Evolutionary conservation across 1,139 yeast genomes (phyloP), one percentile per base, ranked within the genome.

Genomic region (Meyerozyma athensensis): DNA sequence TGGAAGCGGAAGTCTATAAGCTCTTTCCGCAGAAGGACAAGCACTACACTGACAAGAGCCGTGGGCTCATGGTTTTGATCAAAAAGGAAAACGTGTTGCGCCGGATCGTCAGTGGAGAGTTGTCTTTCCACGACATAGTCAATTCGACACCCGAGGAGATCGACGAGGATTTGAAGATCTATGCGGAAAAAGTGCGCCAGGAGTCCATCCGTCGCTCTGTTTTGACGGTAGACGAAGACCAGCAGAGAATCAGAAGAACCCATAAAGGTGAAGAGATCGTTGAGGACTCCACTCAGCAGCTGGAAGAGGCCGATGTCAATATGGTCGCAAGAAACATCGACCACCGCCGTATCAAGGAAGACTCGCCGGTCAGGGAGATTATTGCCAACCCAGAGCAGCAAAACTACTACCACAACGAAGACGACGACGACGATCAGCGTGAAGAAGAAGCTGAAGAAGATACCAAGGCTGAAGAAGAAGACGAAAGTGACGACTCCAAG

Each of bases 181-280:
- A 81, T 40, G 90, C 89, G 12, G 85, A 80, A 45, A 74, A 76
- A 39, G 86, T 84, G n/a, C 74, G 84, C 36, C 75, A 76, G 43
- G 85, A 82, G 51, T 74, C 82, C 32, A 74, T 83, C 33, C 68
- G 78, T 21, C 77, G 82, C 38, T 70, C 84, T 3, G 82, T 85
- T 7, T 59, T 85, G 32, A 78, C 79, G 34, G 74, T 65, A 33
- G 76, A 74, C 23, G 68, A 63, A 24, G 53, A 50, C 4, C 74
- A 66, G 33, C 86, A 86, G 19, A 68, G 81, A 36, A 79, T 86
- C 39, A 71, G 89, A 47, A 68, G 86, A 50, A 86, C 95, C 2
- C 95, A 86, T 53, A 86, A 84, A 54, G 96, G 96, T 21, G 96
- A 87, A 44, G 92, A 86, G 49, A 59, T 84, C 30, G 69, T 84